Base-by-base conservation (phyloP, 2,329 filamentous ascomycete genomes). In the Bertia moriformis region DNA sequence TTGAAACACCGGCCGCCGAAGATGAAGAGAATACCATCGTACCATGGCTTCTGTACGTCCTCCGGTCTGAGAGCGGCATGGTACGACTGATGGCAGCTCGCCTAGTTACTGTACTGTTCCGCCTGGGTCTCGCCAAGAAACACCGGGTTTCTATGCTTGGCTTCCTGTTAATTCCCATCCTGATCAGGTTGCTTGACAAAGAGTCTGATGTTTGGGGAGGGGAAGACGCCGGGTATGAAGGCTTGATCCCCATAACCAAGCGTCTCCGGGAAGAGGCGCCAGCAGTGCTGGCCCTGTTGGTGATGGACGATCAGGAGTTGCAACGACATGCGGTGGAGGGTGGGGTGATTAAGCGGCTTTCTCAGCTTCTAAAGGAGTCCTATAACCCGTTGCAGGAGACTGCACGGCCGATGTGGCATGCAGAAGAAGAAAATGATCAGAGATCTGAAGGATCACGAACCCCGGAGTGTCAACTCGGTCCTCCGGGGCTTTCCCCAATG, bases 311-410 rank as follows among this genome's bases (percentile, higher is more conserved):
- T 53, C 75, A 82, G 43, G 69, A 73, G 42, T 66, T 96, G 39
- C 89, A 96, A 57, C 83, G 79, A 49, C 78, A 85, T 27, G 86
- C 87, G 0, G 80, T 79, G 33, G 84, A 95, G 43, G 67, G 66
- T 41, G 57, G 62, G 18, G 67, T 62, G 1, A 58, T 70, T 37
- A 63, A 62, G 46, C 55, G 58, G 2, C 51, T 71, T 20, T 61
- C 59, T 40, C 65, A 60, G 39, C 56, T 73, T 12, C 51, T 76
- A 4, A 69, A 67, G 44, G 59, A 60, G 14, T 63, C 67, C 4
- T 75, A 73, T 44, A 61, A 65, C 32, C 32, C 32, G 15, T 7
- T 35, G 7, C 32, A 7, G 7, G 32, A 35, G 32, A 35, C 10
- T 17, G 7, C 10, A 7, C 12, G 15, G 10, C 32, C 32, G 37